Evolutionary conservation across 139 green algal species (phyloP), one percentile per base, ranked within the genome.

Genomic region (Gonium pectorale): DNA sequence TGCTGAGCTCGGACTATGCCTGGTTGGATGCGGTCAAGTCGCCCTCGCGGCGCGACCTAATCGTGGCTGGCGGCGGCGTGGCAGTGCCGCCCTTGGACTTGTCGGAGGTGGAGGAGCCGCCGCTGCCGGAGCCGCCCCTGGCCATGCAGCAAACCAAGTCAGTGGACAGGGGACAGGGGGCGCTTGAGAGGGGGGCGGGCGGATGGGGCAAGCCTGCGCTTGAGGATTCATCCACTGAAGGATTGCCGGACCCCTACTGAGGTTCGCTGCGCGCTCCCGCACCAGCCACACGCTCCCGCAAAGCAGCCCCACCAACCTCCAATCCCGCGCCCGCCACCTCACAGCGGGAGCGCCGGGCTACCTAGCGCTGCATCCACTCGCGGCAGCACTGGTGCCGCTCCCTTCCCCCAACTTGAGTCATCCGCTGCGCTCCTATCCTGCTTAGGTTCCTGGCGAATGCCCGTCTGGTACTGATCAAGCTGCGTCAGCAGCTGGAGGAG

Each of bases 401-500:
- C 17, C 49, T 15, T 19, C 19, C 19, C 17, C 17, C 17, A 26
- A 56, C 17, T 19, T 56, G 17, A 26, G 17, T 56, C 49, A 15
- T 56, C 49, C 49, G 19, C 19, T 56, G n/a, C 49, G 49, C 49
- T 26, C n/a, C 19, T 44, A 33, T 17, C n/a, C 43, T 29, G 27
- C 66, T n/a, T 66, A 85, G 79, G 31, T 86, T 86, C 80, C 8
- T 86, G 67, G n/a, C 80, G 19, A 43, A 77, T 17, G 80, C 67
- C 22, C 80, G 80, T 5, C 52, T 77, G 29, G 51, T 86, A 9
- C 54, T 86, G 22, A 63, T 86, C 26, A 86, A 86, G 80, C 80
- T 86, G 49, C 67, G 80, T 37, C 80, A 86, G 67, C 80, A 86
- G 41, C 38, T 79, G 64, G 66, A 86, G 46, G 80, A 86, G 80